Conservation (phyloP, 164 flowering plant species). For the Tetracentron sinense region DNA sequence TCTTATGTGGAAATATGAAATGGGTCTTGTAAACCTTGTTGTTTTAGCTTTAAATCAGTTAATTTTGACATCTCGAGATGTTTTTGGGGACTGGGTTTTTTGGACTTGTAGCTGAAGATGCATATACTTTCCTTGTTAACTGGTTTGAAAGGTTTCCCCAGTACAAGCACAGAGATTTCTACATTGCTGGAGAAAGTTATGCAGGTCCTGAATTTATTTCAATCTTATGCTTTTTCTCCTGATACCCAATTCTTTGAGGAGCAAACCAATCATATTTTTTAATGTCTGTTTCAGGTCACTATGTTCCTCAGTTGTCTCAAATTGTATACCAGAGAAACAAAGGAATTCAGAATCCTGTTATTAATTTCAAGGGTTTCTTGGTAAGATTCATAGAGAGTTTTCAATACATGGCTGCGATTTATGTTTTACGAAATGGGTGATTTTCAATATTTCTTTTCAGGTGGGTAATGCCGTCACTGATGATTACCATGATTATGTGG, state of each 20-base stretch:
- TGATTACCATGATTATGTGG: slow-evolving; percentile 83
- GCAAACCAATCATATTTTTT: not conserved
- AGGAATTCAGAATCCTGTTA: slow-evolving; percentile 56
- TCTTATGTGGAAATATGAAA: not conserved
- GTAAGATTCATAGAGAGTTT: slow-evolving; percentile 36
- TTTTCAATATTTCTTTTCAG: slow-evolving; percentile 29
- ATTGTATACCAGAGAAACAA: slow-evolving; percentile 61
- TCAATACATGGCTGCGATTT: not conserved
- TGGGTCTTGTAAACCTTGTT: not conserved
- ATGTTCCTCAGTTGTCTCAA: slow-evolving; percentile 91
- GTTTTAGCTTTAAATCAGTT: not conserved
- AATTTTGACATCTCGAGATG: slow-evolving; percentile 1
- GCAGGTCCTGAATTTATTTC: slow-evolving; percentile 48
- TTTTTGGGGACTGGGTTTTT: slow-evolving; percentile 25
- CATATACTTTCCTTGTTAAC: slow-evolving; percentile 74
- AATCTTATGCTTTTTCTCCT: not conserved
- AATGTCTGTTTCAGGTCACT: slow-evolving; percentile 67
- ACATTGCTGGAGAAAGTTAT: slow-evolving; percentile 97
- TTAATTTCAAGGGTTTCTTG: slow-evolving; percentile 90
- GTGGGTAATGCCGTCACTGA: slow-evolving; percentile 97
- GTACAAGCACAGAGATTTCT: slow-evolving; percentile 86
- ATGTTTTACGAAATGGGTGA: not conserved
- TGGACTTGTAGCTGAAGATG: slow-evolving; percentile 75
- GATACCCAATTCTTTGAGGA: not conserved
- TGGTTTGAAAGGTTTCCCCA: slow-evolving; percentile 97